These are phyloP conservation scores for Stephanodiscus minutulus DNA, from an alignment of 108 stramenopile genomes.

Conservation along the genomic window DNA sequence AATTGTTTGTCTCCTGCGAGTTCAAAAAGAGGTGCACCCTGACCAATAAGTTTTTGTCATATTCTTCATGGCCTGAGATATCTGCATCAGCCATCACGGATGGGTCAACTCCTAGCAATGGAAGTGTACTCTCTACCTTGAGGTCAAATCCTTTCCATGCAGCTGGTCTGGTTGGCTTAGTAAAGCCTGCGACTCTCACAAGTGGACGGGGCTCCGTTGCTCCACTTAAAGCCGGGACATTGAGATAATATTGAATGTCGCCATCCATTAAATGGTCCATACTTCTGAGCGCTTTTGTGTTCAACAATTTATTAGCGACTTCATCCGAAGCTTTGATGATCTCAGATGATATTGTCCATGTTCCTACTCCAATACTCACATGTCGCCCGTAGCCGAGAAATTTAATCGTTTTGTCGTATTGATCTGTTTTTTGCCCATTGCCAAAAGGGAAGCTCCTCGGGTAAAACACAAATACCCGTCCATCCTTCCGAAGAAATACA, in stretches of 20 bases:
- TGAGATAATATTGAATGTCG: constrained; percentile 61
- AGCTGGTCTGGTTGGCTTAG: constrained; percentile 59
- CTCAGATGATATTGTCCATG: constrained; percentile 65
- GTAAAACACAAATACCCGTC: constrained; percentile 66
- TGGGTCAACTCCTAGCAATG: constrained; percentile 57
- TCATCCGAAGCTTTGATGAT: constrained; percentile 26
- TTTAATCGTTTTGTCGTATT: constrained; percentile 33
- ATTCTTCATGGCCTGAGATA: constrained; percentile 1
- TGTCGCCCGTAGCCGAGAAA: constrained; percentile 47
- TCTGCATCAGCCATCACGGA: background rate
- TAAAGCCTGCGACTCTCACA: constrained; percentile 56
- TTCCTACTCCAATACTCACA: constrained; percentile 55
- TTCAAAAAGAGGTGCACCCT: constrained; percentile 22
- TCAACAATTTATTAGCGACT: constrained; percentile 30
- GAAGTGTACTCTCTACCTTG: constrained; percentile 76
- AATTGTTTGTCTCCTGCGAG: background rate
- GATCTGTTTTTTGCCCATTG: constrained; percentile 48
- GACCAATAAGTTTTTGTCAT: constrained; percentile 20
- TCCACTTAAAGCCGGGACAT: constrained; percentile 39
- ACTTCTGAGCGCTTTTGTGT: constrained; percentile 50
- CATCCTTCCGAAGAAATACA: constrained; percentile 71
- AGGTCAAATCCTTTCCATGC: constrained; percentile 83
- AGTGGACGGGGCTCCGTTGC: constrained; percentile 48
- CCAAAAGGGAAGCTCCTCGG: constrained; percentile 70
- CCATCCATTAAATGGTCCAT: constrained; percentile 80